Conservation (phyloP, 305 asterid genomes). For the Euphrasia arctica region DNA sequence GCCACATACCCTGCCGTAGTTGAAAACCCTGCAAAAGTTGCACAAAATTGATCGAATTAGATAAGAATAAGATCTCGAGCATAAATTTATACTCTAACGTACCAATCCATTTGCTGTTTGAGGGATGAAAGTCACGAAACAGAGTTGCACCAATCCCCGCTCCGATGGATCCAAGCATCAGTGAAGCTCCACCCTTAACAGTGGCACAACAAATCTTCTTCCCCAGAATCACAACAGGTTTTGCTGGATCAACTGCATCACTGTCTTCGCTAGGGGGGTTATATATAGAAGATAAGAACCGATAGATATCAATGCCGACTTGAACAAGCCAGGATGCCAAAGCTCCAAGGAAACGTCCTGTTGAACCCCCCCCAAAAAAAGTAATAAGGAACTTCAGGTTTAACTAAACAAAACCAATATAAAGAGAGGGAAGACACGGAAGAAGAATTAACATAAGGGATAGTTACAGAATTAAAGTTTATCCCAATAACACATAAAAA, state of each 20-base stretch:
- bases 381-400: constrained; percentile 18
- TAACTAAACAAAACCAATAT: constrained; percentile 1
- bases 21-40: not conserved
- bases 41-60: not conserved
- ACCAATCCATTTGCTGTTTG: constrained; percentile 93
- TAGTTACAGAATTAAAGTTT: not conserved
- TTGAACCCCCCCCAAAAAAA: constrained; percentile 18
- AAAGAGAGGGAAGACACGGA: too few species aligned
- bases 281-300: constrained; percentile 35
- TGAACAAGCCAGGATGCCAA: constrained; percentile 88
- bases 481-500: not conserved
- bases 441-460: not conserved
- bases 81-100: constrained; percentile 7
- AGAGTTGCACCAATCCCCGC: constrained; percentile 77
- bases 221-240: constrained; percentile 43
- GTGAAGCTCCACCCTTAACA: constrained; percentile 61
- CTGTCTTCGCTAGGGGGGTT: constrained; percentile 35
- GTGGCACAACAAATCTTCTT: constrained; percentile 52
- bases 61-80: not conserved
- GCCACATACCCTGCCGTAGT: constrained; percentile 60
- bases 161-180: constrained; percentile 76
- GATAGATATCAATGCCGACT: constrained; percentile 66
- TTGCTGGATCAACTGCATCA: constrained; percentile 29
- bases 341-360: constrained; percentile 86
- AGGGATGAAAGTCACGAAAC: constrained; percentile 39